These are phyloP conservation scores for Fusarium citri DNA, from an alignment of 2,329 filamentous ascomycete genomes.

Conservation along the genomic window DNA sequence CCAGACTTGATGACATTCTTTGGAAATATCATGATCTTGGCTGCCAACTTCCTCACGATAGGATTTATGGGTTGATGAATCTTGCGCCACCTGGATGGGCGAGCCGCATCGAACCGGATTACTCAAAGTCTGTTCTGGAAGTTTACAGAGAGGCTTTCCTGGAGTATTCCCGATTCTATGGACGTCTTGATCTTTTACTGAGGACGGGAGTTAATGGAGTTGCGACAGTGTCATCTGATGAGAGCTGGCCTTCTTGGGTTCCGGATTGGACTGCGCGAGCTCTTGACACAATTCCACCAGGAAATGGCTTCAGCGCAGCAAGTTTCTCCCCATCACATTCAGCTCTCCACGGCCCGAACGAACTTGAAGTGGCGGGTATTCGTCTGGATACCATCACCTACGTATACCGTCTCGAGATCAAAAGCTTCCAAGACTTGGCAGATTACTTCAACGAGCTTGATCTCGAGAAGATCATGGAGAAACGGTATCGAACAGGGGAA, in stretches of 20 bases:
- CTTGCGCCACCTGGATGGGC: background rate
- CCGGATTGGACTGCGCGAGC: background rate
- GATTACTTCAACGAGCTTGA: background rate
- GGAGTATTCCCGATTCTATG: background rate
- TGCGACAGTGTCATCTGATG: background rate
- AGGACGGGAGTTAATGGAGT: background rate
- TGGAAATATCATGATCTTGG: background rate
- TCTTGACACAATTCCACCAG: background rate
- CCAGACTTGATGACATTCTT: background rate
- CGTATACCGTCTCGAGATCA: background rate
- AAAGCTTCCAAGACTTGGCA: background rate
- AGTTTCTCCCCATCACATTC: background rate
- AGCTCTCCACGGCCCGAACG: background rate
- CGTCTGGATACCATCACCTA: background rate
- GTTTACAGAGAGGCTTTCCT: background rate
- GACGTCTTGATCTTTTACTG: background rate
- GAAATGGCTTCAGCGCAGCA: background rate
- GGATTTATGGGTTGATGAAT: background rate
- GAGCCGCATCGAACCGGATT: background rate
- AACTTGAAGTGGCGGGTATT: background rate
- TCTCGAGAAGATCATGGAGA: background rate
- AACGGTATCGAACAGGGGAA: background rate
- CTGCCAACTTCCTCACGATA: background rate
- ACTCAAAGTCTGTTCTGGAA: background rate
- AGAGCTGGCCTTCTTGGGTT: background rate